Evolutionary conservation across 495 filamentous ascomycete genomes (phyloP), one percentile per base, ranked within the genome.

Genomic region (Hamigera avellanea): DNA sequence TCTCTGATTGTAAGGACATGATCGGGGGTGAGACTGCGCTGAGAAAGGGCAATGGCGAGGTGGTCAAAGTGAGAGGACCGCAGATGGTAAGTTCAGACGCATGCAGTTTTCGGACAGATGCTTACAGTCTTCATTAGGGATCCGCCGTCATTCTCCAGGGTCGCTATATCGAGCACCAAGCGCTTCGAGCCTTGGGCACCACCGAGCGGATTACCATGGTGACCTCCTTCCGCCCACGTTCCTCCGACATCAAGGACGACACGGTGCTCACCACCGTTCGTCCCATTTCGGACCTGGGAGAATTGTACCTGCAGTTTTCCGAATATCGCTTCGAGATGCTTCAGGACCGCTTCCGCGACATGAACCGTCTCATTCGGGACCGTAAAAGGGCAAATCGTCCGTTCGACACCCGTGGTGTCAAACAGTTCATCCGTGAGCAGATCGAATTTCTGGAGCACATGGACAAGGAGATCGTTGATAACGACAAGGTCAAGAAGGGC

Each of bases 271-370:
- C 67, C 7, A 81, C 77, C 0, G 76, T 83, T 16, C 71, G 79
- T 10, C 67, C 70, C 1, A 70, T 83, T 28, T 82, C 77, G 1
- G 61, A 81, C 45, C 62, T 83, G 5, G 62, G 67, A 8, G 78
- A 81, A 47, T 57, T 84, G n/a, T 84, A 84, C 52, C 71, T 71
- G 43, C 76, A 82, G 49, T 82, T 74, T 50, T 62, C 67, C 35
- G 75, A 80, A 44, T 84, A 86, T 52, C 75, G 76, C 12, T 70
- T 82, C 4, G 76, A 83, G 49, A 81, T 82, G 31, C 65, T 81
- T 2, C 74, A 81, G 53, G 72, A 80, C 47, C 66, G 70, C 14
- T 51, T 70, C 30, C 64, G 66, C 10, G 50, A 56, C 35, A 57
- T 69, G 49, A 54, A 66, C 23, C 53, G 58, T 32, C 46, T 55